Evolutionary conservation across 306 rosid species (phyloP).

Genomic region (Vachellia pachyceras): DNA sequence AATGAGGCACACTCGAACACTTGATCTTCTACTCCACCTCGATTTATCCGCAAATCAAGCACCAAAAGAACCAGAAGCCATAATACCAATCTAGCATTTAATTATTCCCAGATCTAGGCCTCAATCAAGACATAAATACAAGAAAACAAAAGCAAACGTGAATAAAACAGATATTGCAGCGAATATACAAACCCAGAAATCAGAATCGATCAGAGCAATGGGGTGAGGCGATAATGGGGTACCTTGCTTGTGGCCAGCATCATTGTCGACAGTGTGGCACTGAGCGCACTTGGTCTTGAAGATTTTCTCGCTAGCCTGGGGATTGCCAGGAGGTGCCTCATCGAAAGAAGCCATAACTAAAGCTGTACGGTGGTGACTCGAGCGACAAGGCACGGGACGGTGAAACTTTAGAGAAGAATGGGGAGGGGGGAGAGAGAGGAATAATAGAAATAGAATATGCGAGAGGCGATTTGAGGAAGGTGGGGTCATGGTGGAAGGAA

Average conservation of each 20-base stretch:
- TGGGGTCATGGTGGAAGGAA: not conserved
- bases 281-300: slow-evolving; percentile 92
- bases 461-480: not conserved
- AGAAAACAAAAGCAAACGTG: not conserved
- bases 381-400: not conserved
- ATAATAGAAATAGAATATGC: not conserved
- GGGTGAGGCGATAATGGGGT: not conserved
- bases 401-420: slow-evolving; percentile 6
- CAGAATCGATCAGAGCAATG: not conserved
- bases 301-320: slow-evolving; percentile 73
- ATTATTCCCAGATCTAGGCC: not conserved
- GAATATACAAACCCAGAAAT: not conserved
- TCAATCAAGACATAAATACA: not conserved
- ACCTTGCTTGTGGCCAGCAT: slow-evolving; percentile 97
- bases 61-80: not conserved
- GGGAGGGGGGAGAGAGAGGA: not conserved
- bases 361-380: not conserved
- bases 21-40: too few relatives aligned
- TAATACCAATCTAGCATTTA: not conserved
- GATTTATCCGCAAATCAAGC: too few relatives aligned
- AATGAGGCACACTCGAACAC: too few relatives aligned
- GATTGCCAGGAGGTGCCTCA: slow-evolving; percentile 80
- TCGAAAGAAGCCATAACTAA: slow-evolving; percentile 72
- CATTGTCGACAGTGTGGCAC: slow-evolving; percentile 89
- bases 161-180: slow-evolving; percentile 13